phyloP scores from a whole-genome alignment of 257 asterid species.

The Paraleonurus japonicus region DNA sequence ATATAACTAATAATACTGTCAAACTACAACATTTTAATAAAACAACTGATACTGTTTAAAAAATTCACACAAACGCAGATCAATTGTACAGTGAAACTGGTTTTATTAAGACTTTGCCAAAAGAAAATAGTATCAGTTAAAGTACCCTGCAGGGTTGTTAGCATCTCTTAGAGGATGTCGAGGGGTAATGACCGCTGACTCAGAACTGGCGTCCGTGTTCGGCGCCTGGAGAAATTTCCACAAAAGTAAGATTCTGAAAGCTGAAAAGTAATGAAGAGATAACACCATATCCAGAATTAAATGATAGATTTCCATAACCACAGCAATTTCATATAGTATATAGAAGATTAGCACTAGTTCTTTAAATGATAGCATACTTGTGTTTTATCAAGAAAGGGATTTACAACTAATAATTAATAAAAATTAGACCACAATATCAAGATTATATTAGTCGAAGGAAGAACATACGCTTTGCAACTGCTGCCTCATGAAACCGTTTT shows the following conservation, averaged over 20 bases:
- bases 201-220: slow-evolving; percentile 69
- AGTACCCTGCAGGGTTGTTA: slow-evolving; percentile 88
- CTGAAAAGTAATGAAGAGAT: not conserved
- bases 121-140: slow-evolving; percentile 1
- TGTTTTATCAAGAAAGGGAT: not conserved
- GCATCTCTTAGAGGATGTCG: slow-evolving; percentile 82
- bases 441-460: not conserved
- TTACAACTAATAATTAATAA: not conserved
- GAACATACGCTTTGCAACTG: slow-evolving; percentile 73
- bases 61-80: too few relatives aligned
- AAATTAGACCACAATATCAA: not conserved
- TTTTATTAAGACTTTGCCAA: too few relatives aligned
- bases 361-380: not conserved
- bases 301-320: not conserved
- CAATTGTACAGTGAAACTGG: too few relatives aligned
- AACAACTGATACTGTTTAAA: too few relatives aligned
- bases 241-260: not conserved
- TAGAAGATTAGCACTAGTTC: not conserved
- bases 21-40: too few relatives aligned
- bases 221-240: slow-evolving; percentile 42
- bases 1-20: too few relatives aligned
- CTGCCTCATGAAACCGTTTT: slow-evolving; percentile 82
- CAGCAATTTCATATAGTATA: not conserved
- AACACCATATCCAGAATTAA: not conserved
- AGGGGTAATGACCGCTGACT: slow-evolving; percentile 69